Base-by-base conservation (phyloP, 2,329 filamentous ascomycete genomes). In the Cladophialophora carrionii region DNA sequence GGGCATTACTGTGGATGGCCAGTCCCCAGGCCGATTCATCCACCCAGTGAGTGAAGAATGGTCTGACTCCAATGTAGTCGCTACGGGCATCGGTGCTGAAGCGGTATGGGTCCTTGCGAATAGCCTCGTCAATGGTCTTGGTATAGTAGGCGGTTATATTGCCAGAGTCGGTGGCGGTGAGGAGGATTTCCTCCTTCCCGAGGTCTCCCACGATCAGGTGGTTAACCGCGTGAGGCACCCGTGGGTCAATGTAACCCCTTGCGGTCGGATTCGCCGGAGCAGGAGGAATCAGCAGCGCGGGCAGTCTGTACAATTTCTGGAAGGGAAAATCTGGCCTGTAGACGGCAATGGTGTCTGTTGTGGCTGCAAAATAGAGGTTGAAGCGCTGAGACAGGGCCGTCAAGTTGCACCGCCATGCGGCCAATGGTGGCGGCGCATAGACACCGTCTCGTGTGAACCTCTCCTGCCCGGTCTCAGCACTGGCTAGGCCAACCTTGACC, bases 11-110 rank as follows among this genome's bases (percentile, higher is more conserved):
- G 75, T 98, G 94, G 10, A 96, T 84, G 7, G 92, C 89, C 55
- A 96, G 78, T 0, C 94, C 95, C 95, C 95, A 99, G 2, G 93
- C 94, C 65, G 91, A 94, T 26, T 78, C 79, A 1, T 86, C 85
- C 2, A 96, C 92, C 73, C 90, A 92, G 43, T 90, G 85, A 64
- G 87, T 85, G 63, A 96, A 90, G 73, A 96, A 90, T 1, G 79
- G 78, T 20, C 74, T 74, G 17, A 81, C 72, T 56, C 76, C 74
- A 7, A 73, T 64, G n/a, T 72, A 69, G 61, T 78, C 71, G 52
- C 76, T 71, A 24, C 74, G 74, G 7, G 69, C 72, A 20, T 69
- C 55, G 57, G 68, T 58, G 68, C 51, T 57, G 62, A 68, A 66
- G 54, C 60, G 46, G 43, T 63, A 68, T 20, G 68, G 64, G 26